Evolutionary conservation across 1,139 yeast species (phyloP).

Genomic region (Pichia cactophila): DNA sequence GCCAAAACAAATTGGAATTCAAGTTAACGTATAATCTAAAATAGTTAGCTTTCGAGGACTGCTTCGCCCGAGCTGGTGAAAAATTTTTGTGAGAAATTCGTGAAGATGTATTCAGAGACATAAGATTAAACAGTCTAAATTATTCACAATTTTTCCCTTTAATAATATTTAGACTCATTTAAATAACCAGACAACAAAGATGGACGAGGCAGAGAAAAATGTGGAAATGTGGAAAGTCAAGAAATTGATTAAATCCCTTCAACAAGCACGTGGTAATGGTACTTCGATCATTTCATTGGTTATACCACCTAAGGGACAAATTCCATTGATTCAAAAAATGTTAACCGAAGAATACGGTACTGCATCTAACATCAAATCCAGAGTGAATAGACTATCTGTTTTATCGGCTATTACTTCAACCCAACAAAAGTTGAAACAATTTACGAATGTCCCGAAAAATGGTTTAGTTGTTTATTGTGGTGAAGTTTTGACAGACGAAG

Average conservation of each 20-base stretch:
- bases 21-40: too few relatives aligned
- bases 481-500: constrained; percentile 94
- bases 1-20: neutral
- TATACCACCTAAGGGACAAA: constrained; percentile 92
- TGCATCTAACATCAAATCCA: constrained; percentile 93
- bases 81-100: constrained; percentile 1
- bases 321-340: constrained; percentile 81
- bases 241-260: constrained; percentile 79
- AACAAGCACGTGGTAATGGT: constrained; percentile 93
- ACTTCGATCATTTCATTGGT: constrained; percentile 97
- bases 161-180: too few relatives aligned
- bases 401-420: constrained; percentile 96
- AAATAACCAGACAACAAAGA: constrained; percentile 17
- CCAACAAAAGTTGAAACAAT: constrained; percentile 88
- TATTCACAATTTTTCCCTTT: neutral
- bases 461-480: constrained; percentile 97
- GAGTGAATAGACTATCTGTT: constrained; percentile 93
- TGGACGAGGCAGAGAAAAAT: constrained; percentile 81
- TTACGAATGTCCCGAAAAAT: constrained; percentile 82
- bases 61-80: neutral
- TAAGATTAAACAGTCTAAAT: neutral
- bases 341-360: constrained; percentile 98
- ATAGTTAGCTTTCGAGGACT: too few relatives aligned
- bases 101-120: neutral
- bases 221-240: constrained; percentile 99